Percentiles rank a stretch among this genome's conserved stretches.
These are phyloP conservation scores for Aechmea fasciata DNA, from an alignment of 176 grass and related monocot species.

Conservation along the genomic window DNA sequence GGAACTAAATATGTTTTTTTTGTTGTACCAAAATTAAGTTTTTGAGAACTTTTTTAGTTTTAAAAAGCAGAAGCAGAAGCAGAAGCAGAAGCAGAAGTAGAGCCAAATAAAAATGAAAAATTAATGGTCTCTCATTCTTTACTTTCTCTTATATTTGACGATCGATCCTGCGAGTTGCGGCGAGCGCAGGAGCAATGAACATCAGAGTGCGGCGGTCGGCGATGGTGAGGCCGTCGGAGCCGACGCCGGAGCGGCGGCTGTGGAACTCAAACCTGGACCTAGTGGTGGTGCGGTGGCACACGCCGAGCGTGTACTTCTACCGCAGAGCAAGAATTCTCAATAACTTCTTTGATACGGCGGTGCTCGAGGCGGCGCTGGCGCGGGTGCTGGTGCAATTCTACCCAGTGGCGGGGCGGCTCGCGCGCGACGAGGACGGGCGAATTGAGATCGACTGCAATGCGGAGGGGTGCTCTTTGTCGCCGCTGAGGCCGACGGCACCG, in stretches of 20 bases:
- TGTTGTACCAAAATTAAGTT: no score
- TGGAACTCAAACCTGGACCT: constrained; percentile 12
- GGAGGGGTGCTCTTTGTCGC: neutral
- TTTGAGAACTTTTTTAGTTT: no score
- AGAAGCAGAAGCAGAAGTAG: no score
- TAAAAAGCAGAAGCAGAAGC: no score
- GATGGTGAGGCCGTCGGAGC: neutral
- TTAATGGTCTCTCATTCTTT: no score
- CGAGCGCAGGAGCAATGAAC: no score
- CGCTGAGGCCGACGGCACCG: neutral
- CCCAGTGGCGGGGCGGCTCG: constrained; percentile 5
- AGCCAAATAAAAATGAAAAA: no score
- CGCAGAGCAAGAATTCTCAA: neutral
- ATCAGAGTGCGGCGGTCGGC: neutral
- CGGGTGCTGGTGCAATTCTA: constrained; percentile 6
- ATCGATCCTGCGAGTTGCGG: no score
- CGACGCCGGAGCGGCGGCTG: neutral
- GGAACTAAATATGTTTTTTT: no score
- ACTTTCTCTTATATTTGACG: no score
- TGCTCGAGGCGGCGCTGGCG: neutral
- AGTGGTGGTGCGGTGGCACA: neutral
- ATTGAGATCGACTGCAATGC: constrained; percentile 8
- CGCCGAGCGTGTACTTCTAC: constrained; percentile 13
- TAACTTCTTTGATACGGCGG: constrained; percentile 1
- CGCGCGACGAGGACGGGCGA: neutral